A percentile compares a stretch with the other conserved stretches of the same genome.
Evolutionary conservation across 1,284 basidiomycete species (phyloP).

Genomic region (Sanghuangporus sanghuang): DNA sequence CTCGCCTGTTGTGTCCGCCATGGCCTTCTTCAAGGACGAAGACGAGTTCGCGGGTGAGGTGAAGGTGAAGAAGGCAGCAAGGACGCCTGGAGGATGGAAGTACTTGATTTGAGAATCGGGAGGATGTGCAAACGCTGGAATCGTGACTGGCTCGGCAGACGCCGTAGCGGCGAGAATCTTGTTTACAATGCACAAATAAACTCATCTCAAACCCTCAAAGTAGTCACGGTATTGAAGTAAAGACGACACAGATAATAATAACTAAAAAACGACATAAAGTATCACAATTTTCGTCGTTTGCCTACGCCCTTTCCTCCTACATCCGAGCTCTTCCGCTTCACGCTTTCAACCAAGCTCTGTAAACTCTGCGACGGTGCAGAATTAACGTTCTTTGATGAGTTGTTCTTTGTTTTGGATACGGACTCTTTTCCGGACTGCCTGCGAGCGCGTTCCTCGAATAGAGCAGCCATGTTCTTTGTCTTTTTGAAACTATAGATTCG

Average conservation of each 20-base stretch:
- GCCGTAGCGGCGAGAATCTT: too few relatives aligned
- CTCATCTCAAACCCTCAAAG: background rate
- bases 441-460: constrained; percentile 69
- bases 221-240: background rate
- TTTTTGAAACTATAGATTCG: constrained; percentile 68
- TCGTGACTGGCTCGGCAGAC: background rate
- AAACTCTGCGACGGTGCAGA: constrained; percentile 34
- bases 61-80: constrained; percentile 33
- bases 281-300: constrained; percentile 40
- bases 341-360: constrained; percentile 71
- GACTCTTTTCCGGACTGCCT: constrained; percentile 42
- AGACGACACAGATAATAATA: background rate
- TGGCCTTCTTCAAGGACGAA: background rate
- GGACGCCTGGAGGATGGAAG: background rate
- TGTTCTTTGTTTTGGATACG: constrained; percentile 15
- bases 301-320: constrained; percentile 32
- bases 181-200: background rate
- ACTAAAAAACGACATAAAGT: constrained; percentile 21
- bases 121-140: background rate
- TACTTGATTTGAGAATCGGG: background rate
- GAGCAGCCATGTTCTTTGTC: constrained; percentile 81
- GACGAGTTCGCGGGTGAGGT: constrained; percentile 28
- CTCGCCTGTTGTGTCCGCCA: background rate
- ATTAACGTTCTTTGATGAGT: constrained; percentile 12
- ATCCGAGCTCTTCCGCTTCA: constrained; percentile 70